A percentile compares a stretch with the other conserved stretches of the same genome.
Conservation (phyloP, 2,329 filamentous ascomycete genomes). For the Rhytidhysteron rufulum region DNA sequence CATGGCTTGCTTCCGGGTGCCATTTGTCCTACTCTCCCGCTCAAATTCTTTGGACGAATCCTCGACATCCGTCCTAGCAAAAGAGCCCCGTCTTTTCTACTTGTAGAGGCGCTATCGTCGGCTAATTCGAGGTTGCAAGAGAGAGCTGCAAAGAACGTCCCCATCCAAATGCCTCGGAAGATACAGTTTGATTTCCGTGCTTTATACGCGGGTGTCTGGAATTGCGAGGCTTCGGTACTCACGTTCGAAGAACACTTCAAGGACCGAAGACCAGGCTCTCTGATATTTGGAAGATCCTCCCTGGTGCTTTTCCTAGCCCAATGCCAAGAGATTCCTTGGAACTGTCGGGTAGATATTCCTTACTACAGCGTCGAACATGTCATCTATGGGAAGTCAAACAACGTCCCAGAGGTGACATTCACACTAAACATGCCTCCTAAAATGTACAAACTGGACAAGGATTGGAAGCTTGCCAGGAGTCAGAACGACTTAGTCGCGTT, state of each 20-base stretch:
- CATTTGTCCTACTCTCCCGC: neutral
- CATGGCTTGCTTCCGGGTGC: constrained; percentile 19
- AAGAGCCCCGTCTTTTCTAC: neutral
- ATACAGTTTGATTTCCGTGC: constrained; percentile 14
- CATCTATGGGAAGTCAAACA: constrained; percentile 20
- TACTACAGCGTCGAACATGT: constrained; percentile 33
- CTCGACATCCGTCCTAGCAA: neutral
- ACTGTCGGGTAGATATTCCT: constrained; percentile 31
- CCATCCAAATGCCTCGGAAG: constrained; percentile 12
- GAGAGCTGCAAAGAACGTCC: neutral
- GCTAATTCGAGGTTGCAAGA: neutral
- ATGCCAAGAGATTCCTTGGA: constrained; percentile 12
- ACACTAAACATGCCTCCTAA: constrained; percentile 28
- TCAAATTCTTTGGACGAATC: neutral
- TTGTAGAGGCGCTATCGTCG: neutral
- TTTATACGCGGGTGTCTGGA: constrained; percentile 28
- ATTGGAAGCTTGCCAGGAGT: constrained; percentile 3
- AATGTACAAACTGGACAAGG: constrained; percentile 24
- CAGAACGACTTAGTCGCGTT: neutral
- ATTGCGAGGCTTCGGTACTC: constrained; percentile 24
- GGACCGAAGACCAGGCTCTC: constrained; percentile 35
- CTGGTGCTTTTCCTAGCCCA: constrained; percentile 12
- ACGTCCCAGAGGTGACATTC: constrained; percentile 20
- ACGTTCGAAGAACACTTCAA: constrained; percentile 36
- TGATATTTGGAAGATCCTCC: constrained; percentile 29